Percentiles rank a stretch among this genome's conserved stretches.
Conservation (phyloP, 352 stramenopile genomes). For the Blastocystis sp. region DNA sequence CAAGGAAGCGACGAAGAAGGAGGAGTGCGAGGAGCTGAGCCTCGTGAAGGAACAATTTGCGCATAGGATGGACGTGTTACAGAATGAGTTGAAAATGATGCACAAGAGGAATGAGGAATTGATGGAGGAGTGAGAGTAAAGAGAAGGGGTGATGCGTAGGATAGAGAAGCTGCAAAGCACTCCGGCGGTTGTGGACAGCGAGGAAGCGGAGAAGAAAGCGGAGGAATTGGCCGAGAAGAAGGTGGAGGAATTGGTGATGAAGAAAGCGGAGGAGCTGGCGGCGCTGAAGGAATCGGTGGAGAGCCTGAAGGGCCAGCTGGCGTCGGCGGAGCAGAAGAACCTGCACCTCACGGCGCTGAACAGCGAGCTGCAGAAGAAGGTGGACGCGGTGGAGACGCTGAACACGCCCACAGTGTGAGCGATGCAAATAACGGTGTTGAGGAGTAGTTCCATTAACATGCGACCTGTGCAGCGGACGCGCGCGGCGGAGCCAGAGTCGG, state of each 20-base stretch:
- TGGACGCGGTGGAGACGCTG: slow-evolving; percentile 45
- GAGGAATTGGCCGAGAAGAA: no score
- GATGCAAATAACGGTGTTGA: background rate
- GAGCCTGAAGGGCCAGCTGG: slow-evolving; percentile 49
- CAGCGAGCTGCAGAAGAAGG: slow-evolving; percentile 62
- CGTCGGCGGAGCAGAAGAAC: slow-evolving; percentile 58
- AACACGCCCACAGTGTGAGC: background rate
- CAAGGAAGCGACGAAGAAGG: no score
- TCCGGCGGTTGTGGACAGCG: slow-evolving; percentile 2
- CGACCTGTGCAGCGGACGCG: background rate
- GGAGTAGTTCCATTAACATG: slow-evolving; percentile 44
- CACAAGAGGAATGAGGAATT: background rate
- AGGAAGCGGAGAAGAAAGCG: no score
- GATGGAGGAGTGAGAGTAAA: background rate
- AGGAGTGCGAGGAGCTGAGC: no score
- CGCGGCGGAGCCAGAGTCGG: background rate
- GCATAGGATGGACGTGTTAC: background rate
- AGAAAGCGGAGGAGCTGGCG: background rate
- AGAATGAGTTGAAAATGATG: slow-evolving; percentile 7
- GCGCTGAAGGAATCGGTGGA: slow-evolving; percentile 26
- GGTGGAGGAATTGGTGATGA: no score
- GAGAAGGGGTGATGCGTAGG: no score
- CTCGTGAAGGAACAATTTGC: no score
- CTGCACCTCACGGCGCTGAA: slow-evolving; percentile 35
- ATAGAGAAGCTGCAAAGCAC: background rate